Percentiles rank a stretch among this genome's conserved stretches.
These are phyloP conservation scores for Lachancea lanzarotensis DNA, from an alignment of 805 yeast species.

Conservation along the genomic window DNA sequence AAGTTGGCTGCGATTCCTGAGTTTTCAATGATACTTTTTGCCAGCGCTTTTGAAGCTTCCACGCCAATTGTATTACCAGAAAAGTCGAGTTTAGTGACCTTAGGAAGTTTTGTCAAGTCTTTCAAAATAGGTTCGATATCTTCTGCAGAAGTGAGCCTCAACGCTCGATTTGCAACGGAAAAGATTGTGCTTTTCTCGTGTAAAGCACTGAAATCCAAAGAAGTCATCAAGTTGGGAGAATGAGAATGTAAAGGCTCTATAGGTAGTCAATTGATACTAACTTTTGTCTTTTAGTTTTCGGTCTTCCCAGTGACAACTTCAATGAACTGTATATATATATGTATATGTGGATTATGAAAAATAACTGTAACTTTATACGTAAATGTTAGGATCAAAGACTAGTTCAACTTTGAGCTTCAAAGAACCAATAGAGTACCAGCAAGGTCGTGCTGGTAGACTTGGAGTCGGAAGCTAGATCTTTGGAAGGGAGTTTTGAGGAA, in stretches of 20 bases:
- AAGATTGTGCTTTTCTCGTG: conserved; percentile 44
- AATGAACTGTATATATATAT: no score
- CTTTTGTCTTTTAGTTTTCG: neutral
- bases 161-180: conserved; percentile 66
- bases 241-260: no score
- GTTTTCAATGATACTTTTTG: conserved; percentile 42
- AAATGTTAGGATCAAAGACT: no score
- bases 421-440: no score
- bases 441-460: no score
- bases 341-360: neutral
- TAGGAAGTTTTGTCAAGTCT: conserved; percentile 40
- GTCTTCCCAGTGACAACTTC: neutral
- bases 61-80: conserved; percentile 94
- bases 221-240: conserved; percentile 30
- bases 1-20: conserved; percentile 38
- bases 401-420: no score
- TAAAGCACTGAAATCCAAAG: conserved; percentile 34
- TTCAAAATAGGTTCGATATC: conserved; percentile 69
- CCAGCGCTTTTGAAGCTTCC: conserved; percentile 72
- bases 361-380: neutral
- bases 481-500: neutral
- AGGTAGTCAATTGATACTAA: no score
- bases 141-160: conserved; percentile 63
- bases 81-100: conserved; percentile 56
- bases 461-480: no score